A percentile compares a stretch with the other conserved stretches of the same genome.
Conservation (phyloP, 208 protist species). For the Crithidia bombi region DNA sequence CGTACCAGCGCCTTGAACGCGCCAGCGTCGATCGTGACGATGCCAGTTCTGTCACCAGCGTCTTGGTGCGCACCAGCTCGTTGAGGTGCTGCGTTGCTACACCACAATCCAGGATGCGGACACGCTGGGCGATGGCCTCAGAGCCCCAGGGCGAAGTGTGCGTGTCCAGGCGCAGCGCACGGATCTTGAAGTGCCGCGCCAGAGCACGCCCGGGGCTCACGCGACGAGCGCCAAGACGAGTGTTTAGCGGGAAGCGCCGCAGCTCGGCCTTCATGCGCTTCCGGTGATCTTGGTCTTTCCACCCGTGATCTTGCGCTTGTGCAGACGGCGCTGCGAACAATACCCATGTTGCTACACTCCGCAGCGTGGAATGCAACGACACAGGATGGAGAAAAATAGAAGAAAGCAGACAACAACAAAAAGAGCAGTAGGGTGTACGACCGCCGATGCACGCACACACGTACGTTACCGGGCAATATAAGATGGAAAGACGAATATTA, state of each 20-base stretch:
- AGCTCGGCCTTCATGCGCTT: constrained; percentile 98
- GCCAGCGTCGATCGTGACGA: constrained; percentile 97
- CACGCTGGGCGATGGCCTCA: constrained; percentile 90
- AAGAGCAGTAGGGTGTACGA: background rate
- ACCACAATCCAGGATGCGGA: constrained; percentile 98
- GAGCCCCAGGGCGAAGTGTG: constrained; percentile 99
- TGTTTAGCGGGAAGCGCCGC: constrained; percentile 97
- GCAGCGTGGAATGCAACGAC: background rate
- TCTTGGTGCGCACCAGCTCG: constrained; percentile 99
- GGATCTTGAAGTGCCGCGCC: constrained; percentile 98
- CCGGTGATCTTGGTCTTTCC: constrained; percentile 93
- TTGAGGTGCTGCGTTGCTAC: constrained; percentile 99
- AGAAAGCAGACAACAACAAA: background rate
- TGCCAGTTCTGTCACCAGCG: constrained; percentile 99
- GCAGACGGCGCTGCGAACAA: constrained; percentile 96
- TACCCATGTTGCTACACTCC: constrained; percentile 90
- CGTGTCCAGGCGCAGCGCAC: constrained; percentile 98
- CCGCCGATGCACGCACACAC: no score
- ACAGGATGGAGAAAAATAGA: background rate
- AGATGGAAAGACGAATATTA: background rate
- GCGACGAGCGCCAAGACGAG: constrained; percentile 94
- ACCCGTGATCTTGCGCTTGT: constrained; percentile 99
- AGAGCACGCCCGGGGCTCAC: constrained; percentile 96
- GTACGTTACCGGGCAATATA: no score
- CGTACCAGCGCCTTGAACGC: constrained; percentile 99